Evolutionary conservation across 352 stramenopile species (phyloP).

Genomic region (Globisporangium ultimum): DNA sequence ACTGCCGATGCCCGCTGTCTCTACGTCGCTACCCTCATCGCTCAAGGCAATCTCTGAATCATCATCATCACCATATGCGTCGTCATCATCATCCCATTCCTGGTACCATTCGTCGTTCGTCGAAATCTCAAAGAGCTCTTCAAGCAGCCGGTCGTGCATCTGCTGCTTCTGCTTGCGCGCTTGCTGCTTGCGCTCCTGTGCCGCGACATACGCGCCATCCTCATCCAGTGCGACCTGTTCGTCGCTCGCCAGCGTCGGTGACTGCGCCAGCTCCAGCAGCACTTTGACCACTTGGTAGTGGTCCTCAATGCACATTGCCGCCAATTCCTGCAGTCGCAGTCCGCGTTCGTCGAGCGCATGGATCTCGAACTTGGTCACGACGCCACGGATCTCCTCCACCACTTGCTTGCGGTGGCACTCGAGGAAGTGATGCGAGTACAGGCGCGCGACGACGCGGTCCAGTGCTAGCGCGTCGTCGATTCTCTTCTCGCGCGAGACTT

Average conservation of each 20-base stretch:
- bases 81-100: conserved; percentile 49
- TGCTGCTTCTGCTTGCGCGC: conserved; percentile 15
- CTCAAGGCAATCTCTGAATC: not conserved
- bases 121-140: conserved; percentile 60
- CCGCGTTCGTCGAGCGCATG: conserved; percentile 49
- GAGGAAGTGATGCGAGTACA: conserved; percentile 52
- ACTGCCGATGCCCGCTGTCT: not conserved
- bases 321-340: conserved; percentile 27
- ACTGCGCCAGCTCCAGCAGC: conserved; percentile 52
- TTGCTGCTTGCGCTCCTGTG: conserved; percentile 19
- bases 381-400: conserved; percentile 25
- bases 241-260: conserved; percentile 39
- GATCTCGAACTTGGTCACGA: conserved; percentile 51
- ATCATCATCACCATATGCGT: not conserved
- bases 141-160: conserved; percentile 33
- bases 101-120: conserved; percentile 70
- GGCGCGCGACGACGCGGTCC: conserved; percentile 44
- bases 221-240: conserved; percentile 27
- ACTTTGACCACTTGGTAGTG: conserved; percentile 55
- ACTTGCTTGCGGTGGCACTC: conserved; percentile 51
- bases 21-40: conserved; percentile 8
- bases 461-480: conserved; percentile 22
- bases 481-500: not conserved
- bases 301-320: conserved; percentile 15
- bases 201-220: conserved; percentile 8